Percentiles rank a stretch among this genome's conserved stretches.
phyloP scores from a whole-genome alignment of 495 filamentous ascomycete genomes.

The Penicillium roqueforti region DNA sequence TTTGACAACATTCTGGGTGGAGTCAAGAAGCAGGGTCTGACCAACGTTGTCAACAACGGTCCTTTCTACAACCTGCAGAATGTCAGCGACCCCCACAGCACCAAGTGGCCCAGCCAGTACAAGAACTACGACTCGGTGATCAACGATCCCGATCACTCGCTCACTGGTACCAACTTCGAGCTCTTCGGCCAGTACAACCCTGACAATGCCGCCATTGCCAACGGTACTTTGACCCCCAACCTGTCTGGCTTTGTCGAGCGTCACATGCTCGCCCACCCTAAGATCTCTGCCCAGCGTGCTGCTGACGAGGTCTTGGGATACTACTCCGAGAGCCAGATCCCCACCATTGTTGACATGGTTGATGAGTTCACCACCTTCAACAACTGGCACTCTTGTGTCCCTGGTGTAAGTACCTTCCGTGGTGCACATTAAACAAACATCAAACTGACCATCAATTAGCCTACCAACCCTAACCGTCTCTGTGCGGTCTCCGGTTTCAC shows the following conservation, averaged over 20 bases:
- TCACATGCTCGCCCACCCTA: slow-evolving; percentile 34
- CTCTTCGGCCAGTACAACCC: slow-evolving; percentile 45
- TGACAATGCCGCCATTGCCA: slow-evolving; percentile 36
- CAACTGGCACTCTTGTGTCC: slow-evolving; percentile 50
- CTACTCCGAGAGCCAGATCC: slow-evolving; percentile 48
- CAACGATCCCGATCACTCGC: slow-evolving; percentile 50
- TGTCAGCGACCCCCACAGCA: slow-evolving; percentile 32
- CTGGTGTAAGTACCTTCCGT: slow-evolving; percentile 34
- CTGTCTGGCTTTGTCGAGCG: slow-evolving; percentile 48
- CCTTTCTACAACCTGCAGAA: slow-evolving; percentile 41
- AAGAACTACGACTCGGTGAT: slow-evolving; percentile 43
- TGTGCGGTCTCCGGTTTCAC: slow-evolving; percentile 44
- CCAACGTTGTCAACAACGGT: slow-evolving; percentile 43
- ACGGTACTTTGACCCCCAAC: slow-evolving; percentile 29
- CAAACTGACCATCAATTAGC: slow-evolving; percentile 26
- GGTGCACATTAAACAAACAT: neutral
- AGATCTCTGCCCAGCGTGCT: slow-evolving; percentile 30
- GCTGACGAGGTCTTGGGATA: slow-evolving; percentile 48
- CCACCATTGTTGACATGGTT: slow-evolving; percentile 42
- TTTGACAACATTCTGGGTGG: slow-evolving; percentile 45
- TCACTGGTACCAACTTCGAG: slow-evolving; percentile 50
- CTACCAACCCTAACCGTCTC: slow-evolving; percentile 50
- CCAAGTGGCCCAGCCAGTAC: slow-evolving; percentile 36
- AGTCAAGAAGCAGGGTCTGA: slow-evolving; percentile 35
- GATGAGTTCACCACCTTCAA: slow-evolving; percentile 52